phyloP scores from a whole-genome alignment of 768 basidiomycete genomes.

The Dacryopinax spathularia region DNA sequence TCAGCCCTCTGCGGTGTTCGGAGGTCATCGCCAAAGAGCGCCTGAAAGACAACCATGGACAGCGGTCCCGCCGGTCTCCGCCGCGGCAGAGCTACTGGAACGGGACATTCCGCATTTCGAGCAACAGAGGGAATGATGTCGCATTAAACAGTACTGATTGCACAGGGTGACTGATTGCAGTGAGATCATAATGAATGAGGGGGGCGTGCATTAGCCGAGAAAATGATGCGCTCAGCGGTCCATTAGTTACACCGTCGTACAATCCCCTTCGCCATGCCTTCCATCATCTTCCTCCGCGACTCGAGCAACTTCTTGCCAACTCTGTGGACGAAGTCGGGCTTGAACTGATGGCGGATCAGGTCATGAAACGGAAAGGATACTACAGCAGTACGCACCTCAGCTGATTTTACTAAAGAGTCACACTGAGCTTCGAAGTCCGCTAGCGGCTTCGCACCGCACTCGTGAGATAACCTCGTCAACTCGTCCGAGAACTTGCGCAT shows the following conservation, averaged over 20 bases:
- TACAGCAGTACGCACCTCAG: constrained; percentile 22
- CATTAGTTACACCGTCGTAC: constrained; percentile 2
- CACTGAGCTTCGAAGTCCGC: constrained; percentile 41
- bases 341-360: constrained; percentile 31
- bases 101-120: no score
- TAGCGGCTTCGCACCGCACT: constrained; percentile 40
- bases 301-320: constrained; percentile 54
- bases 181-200: not conserved
- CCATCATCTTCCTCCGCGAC: constrained; percentile 53
- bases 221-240: not conserved
- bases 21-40: no score
- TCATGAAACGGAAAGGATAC: constrained; percentile 7
- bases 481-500: not conserved
- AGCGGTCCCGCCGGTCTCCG: no score
- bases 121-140: no score
- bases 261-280: constrained; percentile 53
- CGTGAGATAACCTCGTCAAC: constrained; percentile 13
- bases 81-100: no score
- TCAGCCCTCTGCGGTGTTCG: no score
- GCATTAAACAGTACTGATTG: no score
- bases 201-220: not conserved
- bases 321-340: constrained; percentile 46
- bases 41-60: no score
- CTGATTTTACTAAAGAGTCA: constrained; percentile 25
- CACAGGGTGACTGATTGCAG: not conserved